Base-by-base conservation (phyloP, 2,329 filamentous ascomycete species). In the Verruconis gallopava region DNA sequence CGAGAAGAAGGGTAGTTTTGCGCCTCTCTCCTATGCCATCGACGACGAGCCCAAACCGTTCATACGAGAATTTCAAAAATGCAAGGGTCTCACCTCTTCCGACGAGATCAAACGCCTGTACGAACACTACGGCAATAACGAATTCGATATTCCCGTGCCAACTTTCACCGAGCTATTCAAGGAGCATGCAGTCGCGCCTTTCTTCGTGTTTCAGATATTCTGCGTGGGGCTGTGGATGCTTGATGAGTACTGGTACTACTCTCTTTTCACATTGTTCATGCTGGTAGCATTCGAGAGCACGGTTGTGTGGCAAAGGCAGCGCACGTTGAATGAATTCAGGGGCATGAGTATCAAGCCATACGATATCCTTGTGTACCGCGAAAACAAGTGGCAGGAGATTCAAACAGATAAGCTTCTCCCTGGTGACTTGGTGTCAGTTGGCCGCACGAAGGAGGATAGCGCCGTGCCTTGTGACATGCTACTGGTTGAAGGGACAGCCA, bases 221-320 rank as follows among this genome's bases (percentile, higher is more conserved):
- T 98, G 93, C 54, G 91, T 98, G 45, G 93, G 91, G 13, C 68
- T 98, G 47, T 98, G 91, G 91, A 85, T 96, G 79, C 68, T 98
- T 57, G 91, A 98, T 57, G 93, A 98, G 65, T 98, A 96, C 66
- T 98, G 93, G 91, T 98, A 98, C 69, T 98, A 98, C 67, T 96
- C 91, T 47, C 75, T 98, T 15, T 98, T 98, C 64, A 98, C 93
- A 1, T 78, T 98, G 17, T 88, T 96, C 67, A 98, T 98, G 93
- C 76, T 98, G 43, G 85, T 98, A 51, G 80, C 77, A 45, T 98
- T 98, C 53, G 91, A 98, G 68, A 95, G 88, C 61, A 98, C 91
- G 2, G 93, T 98, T 28, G 93, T 98, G 13, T 98, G 91, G 93
- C 91, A 98, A 67, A 79, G 91, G 47, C 91, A 98, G 72, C 76